Percentiles rank a stretch among this genome's conserved stretches.
phyloP scores from a whole-genome alignment of 352 stramenopile genomes.

The Globisporangium alternatum region DNA sequence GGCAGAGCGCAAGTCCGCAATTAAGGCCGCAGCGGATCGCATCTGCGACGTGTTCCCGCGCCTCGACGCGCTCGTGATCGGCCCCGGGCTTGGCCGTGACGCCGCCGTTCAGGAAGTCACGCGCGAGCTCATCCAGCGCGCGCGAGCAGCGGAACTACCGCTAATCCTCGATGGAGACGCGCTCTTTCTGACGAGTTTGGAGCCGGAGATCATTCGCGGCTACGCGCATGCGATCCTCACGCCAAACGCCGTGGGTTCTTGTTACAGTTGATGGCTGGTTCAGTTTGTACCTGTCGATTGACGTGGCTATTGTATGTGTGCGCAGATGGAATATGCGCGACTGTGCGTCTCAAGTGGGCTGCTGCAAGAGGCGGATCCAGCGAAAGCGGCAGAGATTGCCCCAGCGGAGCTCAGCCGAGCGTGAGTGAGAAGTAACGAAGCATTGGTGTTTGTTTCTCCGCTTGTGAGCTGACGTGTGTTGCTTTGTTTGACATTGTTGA shows the following conservation, averaged over 20 bases:
- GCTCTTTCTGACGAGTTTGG: slow-evolving; percentile 87
- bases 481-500: neutral
- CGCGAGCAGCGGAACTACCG: slow-evolving; percentile 66
- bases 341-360: slow-evolving; percentile 55
- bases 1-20: slow-evolving; percentile 14
- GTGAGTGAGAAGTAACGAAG: slow-evolving; percentile 19
- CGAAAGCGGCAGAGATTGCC: slow-evolving; percentile 44
- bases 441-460: neutral
- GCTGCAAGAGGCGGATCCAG: slow-evolving; percentile 41
- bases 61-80: slow-evolving; percentile 85
- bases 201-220: slow-evolving; percentile 58
- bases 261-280: neutral
- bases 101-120: slow-evolving; percentile 79
- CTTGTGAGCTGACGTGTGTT: neutral
- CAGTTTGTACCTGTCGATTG: neutral
- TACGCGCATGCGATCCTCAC: slow-evolving; percentile 89
- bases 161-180: slow-evolving; percentile 96
- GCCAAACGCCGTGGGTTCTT: slow-evolving; percentile 81
- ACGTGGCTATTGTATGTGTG: neutral
- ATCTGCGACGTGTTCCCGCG: slow-evolving; percentile 62
- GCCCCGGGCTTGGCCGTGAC: slow-evolving; percentile 92
- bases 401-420: slow-evolving; percentile 49
- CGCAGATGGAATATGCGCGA: slow-evolving; percentile 83
- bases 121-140: slow-evolving; percentile 63
- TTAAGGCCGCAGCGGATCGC: slow-evolving; percentile 36